A percentile compares a stretch with the other conserved stretches of the same genome.
These are phyloP conservation scores for Eustoma russellianum DNA, from an alignment of 257 asterid genomes.

Conservation along the genomic window DNA sequence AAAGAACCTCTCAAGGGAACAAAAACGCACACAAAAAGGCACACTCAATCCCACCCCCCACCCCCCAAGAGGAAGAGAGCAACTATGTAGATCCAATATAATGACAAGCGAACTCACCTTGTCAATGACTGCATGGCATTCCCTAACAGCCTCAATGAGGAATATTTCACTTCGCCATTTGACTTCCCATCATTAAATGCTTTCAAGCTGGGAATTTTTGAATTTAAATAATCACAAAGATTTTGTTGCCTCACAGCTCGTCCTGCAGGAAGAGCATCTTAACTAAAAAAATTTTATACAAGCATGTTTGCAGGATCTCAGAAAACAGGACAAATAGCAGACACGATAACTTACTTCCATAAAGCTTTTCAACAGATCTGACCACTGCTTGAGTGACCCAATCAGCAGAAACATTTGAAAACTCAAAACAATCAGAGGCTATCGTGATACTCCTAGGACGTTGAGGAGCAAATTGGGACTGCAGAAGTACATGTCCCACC, in stretches of 20 bases:
- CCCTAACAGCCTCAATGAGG: conserved; percentile 41
- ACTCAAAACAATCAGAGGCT: conserved; percentile 78
- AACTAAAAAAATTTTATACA: conserved; percentile 2
- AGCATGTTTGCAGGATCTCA: too few relatives aligned
- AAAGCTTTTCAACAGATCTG: conserved; percentile 67
- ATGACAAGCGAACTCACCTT: conserved; percentile 47
- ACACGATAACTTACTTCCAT: conserved; percentile 58
- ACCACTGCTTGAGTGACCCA: conserved; percentile 49
- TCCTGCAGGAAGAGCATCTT: conserved; percentile 49
- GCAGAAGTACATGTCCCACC: conserved; percentile 87
- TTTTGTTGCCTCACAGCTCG: conserved; percentile 80
- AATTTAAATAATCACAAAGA: conserved; percentile 56
- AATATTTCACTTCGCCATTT: conserved; percentile 46
- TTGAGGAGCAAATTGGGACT: conserved; percentile 57
- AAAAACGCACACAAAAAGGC: too few relatives aligned
- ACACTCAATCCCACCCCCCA: background rate
- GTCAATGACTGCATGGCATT: conserved; percentile 54
- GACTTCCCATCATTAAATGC: conserved; percentile 31
- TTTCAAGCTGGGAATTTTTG: conserved; percentile 75
- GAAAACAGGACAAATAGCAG: background rate
- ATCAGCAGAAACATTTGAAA: conserved; percentile 47
- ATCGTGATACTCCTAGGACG: conserved; percentile 64
- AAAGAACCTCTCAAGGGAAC: too few relatives aligned
- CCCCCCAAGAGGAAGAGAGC: too few relatives aligned
- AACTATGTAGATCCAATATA: background rate